Base-by-base conservation (phyloP, 768 basidiomycete species). In the Rhizopogon salebrosus region DNA sequence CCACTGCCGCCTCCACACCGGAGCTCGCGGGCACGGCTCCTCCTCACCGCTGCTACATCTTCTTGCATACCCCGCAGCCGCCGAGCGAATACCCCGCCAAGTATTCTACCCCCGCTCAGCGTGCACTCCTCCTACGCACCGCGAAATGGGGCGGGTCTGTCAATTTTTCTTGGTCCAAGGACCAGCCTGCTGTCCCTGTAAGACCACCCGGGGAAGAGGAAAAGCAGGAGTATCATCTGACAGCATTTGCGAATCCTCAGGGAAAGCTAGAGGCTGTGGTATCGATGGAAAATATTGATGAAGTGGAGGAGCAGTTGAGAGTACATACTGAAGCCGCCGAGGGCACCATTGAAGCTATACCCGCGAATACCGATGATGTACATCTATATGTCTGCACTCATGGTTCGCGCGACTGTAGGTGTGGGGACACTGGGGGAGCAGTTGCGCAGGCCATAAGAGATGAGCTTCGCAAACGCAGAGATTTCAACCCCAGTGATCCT, bases 331-430 rank as follows among this genome's bases (percentile, higher is more conserved):
- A 56, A 11, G 73, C 54, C 23, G 24, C 72, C 54, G 59, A 60
- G 13, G 56, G 63, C 24, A 53, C 35, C 51, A 62, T 26, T 41
- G 39, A 5, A 39, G 36, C 9, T 13, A 22, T 23, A 1, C 14
- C 31, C 4, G 41, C 24, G 24, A 20, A 36, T 24, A 51, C 52
- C n/a, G 54, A 76, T 20, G 58, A 64, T 39, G 52, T 75, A 41
- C 64, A 74, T 57, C 55, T 89, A 16, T 88, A 84, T 60, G 81
- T 93, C 1, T 93, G 91, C 63, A 91, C 89, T 4, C 91, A 93
- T 63, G 82, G 80, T 4, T 74, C 78, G 37, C 77, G 89, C 46
- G 90, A 92, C 63, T 94, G 90, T 68, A 76, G 90, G 5, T 92
- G 91, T 57, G 86, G 85, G 2, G 76, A 85, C 10, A 75, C 67